A percentile compares a stretch with the other conserved stretches of the same genome.
Evolutionary conservation across 371 early-diverging fungal species (phyloP).

Genomic region (Synchytrium microbalum): DNA sequence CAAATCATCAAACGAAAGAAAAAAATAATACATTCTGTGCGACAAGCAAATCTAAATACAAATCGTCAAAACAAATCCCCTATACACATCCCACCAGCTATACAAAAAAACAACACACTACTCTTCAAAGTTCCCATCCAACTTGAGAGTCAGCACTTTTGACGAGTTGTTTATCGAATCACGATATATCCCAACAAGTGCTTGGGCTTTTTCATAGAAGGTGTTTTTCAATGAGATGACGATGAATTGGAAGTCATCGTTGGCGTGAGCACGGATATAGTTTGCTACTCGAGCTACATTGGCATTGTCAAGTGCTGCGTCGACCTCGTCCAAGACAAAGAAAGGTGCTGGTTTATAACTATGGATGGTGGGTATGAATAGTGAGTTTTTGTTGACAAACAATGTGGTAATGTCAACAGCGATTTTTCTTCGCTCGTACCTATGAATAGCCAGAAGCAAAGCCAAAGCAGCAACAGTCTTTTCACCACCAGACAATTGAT

Average conservation of each 20-base stretch:
- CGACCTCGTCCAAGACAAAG: slow-evolving; percentile 99
- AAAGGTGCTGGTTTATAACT: slow-evolving; percentile 94
- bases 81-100: too few relatives aligned
- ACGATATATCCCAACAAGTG: slow-evolving; percentile 95
- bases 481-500: slow-evolving; percentile 98
- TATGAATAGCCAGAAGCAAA: slow-evolving; percentile 95
- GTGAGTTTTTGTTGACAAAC: slow-evolving; percentile 1
- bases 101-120: too few relatives aligned
- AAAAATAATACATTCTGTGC: too few relatives aligned
- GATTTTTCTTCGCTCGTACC: too few relatives aligned
- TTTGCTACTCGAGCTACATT: slow-evolving; percentile 90
- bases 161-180: slow-evolving; percentile 81
- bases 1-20: too few relatives aligned
- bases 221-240: slow-evolving; percentile 96
- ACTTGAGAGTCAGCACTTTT: slow-evolving; percentile 71
- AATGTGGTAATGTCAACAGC: too few relatives aligned
- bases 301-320: slow-evolving; percentile 97
- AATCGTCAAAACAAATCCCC: not conserved
- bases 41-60: not conserved
- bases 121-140: slow-evolving; percentile 21
- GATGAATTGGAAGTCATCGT: slow-evolving; percentile 80
- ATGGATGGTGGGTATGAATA: slow-evolving; percentile 7
- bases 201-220: slow-evolving; percentile 90
- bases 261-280: slow-evolving; percentile 61
- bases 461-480: slow-evolving; percentile 98